These are phyloP conservation scores for Chlorella sp. DNA, from an alignment of 139 green algal genomes.

Conservation along the genomic window DNA sequence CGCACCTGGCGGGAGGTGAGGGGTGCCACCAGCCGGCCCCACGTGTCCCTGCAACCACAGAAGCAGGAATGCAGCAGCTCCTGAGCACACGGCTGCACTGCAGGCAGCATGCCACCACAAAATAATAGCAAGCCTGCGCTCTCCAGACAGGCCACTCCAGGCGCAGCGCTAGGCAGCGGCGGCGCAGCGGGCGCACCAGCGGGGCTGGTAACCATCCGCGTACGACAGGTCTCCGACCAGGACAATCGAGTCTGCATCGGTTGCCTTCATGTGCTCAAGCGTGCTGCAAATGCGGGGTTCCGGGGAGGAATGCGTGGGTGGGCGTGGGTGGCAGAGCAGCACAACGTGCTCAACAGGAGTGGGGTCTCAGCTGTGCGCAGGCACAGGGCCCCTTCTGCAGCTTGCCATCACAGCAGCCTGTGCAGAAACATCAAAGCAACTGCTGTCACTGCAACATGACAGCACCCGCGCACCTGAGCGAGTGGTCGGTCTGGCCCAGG, in stretches of 20 bases:
- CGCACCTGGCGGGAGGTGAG: slow-evolving; percentile 42
- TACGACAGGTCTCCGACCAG: slow-evolving; percentile 85
- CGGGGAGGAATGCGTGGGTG: no score
- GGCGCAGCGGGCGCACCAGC: slow-evolving; percentile 17
- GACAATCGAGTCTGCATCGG: slow-evolving; percentile 55
- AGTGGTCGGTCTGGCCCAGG: slow-evolving; percentile 84
- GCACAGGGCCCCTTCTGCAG: no score
- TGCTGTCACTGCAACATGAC: no score
- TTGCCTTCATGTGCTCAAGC: slow-evolving; percentile 65
- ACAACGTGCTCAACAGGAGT: no score
- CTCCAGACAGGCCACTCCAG: no score
- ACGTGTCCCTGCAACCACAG: slow-evolving; percentile 75
- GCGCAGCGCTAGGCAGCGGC: no score
- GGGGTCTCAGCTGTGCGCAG: no score
- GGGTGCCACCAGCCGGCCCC: slow-evolving; percentile 63
- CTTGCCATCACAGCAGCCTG: no score
- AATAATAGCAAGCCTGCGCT: neutral
- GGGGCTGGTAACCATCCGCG: slow-evolving; percentile 72
- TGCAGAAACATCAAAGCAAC: no score
- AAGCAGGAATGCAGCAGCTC: neutral
- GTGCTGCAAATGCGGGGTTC: slow-evolving; percentile 39
- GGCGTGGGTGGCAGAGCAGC: no score
- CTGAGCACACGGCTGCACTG: neutral
- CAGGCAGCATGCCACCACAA: no score
- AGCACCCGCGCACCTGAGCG: neutral